Evolutionary conservation across 495 filamentous ascomycete species (phyloP).

Genomic region (Hapsidospora chrysogenum): DNA sequence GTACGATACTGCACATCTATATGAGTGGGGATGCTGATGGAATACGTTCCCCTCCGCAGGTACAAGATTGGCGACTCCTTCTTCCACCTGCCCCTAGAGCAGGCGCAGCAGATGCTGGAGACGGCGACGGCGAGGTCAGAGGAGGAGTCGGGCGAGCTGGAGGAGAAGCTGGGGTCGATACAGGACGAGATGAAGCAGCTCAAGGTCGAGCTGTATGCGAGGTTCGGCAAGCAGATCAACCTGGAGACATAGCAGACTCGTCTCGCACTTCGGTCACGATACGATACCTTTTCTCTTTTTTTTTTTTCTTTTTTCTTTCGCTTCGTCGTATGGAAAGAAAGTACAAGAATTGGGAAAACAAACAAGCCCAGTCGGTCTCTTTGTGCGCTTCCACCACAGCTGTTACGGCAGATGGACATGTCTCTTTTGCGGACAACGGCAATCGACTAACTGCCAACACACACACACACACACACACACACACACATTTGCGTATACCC

Average conservation of each 20-base stretch:
- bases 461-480: no score
- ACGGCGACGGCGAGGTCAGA: conserved; percentile 55
- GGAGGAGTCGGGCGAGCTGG: conserved; percentile 53
- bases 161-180: conserved; percentile 54
- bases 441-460: conserved; percentile 1
- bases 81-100: conserved; percentile 62
- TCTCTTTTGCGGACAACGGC: conserved; percentile 1
- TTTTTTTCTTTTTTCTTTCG: no score
- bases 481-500: no score
- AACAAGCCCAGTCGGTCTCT: no score
- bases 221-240: conserved; percentile 92
- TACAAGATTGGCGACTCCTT: conserved; percentile 97
- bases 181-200: conserved; percentile 76
- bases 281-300: no score
- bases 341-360: no score
- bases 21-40: background rate
- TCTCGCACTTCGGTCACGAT: no score
- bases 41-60: conserved; percentile 22
- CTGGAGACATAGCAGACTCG: conserved; percentile 61
- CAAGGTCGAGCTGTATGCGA: conserved; percentile 81
- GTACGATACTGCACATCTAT: no score
- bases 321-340: no score
- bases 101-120: conserved; percentile 72
- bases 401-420: no score
- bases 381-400: no score